phyloP scores from a whole-genome alignment of 1,284 basidiomycete genomes.

The Heterobasidion occidentale region DNA sequence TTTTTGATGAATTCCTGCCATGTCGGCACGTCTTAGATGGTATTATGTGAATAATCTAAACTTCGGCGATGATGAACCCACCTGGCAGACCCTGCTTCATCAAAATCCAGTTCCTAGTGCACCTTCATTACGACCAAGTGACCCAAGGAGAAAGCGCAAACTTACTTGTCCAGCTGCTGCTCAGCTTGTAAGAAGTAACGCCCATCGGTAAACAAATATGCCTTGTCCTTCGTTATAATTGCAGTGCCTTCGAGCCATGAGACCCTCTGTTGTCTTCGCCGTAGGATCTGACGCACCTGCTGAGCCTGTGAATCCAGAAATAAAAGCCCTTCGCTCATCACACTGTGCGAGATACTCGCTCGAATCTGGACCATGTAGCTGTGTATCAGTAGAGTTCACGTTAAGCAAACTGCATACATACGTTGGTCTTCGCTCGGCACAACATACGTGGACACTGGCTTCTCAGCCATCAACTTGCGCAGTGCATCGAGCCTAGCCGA shows the following conservation, averaged over 20 bases:
- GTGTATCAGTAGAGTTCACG: background rate
- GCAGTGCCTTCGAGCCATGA: slow-evolving; percentile 56
- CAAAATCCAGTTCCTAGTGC: slow-evolving; percentile 78
- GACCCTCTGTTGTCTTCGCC: background rate
- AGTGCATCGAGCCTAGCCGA: slow-evolving; percentile 51
- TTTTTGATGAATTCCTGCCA: slow-evolving; percentile 85
- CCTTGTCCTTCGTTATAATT: slow-evolving; percentile 66
- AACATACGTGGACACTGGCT: slow-evolving; percentile 62
- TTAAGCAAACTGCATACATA: slow-evolving; percentile 28
- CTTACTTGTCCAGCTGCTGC: slow-evolving; percentile 79
- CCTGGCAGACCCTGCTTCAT: slow-evolving; percentile 87
- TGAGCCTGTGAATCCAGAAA: slow-evolving; percentile 91
- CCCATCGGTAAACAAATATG: slow-evolving; percentile 87
- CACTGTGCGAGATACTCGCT: slow-evolving; percentile 87
- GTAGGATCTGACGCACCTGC: slow-evolving; percentile 49
- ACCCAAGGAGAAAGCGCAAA: background rate
- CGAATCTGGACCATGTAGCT: slow-evolving; percentile 50
- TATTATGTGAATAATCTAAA: slow-evolving; percentile 1
- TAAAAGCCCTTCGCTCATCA: slow-evolving; percentile 80
- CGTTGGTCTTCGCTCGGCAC: slow-evolving; percentile 88
- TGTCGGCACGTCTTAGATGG: slow-evolving; percentile 64
- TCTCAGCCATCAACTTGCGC: slow-evolving; percentile 59
- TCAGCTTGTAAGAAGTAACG: slow-evolving; percentile 91
- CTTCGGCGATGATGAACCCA: slow-evolving; percentile 16
- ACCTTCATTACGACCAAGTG: background rate